These are phyloP conservation scores for Afroboletus lepidellus DNA, from an alignment of 1,284 basidiomycete species.

Conservation along the genomic window DNA sequence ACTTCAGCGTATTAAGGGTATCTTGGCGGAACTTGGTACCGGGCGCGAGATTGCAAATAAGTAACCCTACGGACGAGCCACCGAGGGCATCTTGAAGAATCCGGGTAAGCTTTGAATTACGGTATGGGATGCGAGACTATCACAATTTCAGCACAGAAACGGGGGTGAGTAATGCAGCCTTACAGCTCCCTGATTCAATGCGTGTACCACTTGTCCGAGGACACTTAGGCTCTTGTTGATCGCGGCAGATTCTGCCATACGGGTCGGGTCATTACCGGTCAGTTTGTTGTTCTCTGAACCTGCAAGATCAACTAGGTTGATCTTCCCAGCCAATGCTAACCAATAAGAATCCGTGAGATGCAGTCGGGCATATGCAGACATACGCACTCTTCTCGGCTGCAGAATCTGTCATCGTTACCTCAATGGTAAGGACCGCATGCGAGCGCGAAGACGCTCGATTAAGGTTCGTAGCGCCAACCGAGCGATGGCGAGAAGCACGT, in stretches of 20 bases:
- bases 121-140: slow-evolving; percentile 79
- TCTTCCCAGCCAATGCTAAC: slow-evolving; percentile 64
- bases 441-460: slow-evolving; percentile 80
- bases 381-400: slow-evolving; percentile 48
- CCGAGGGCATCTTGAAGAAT: slow-evolving; percentile 84
- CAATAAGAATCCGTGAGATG: not conserved
- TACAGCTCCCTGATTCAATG: slow-evolving; percentile 71
- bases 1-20: slow-evolving; percentile 84
- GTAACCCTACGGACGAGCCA: slow-evolving; percentile 68
- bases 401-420: slow-evolving; percentile 53
- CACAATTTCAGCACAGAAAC: slow-evolving; percentile 1
- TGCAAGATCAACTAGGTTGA: slow-evolving; percentile 83
- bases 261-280: slow-evolving; percentile 76
- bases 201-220: slow-evolving; percentile 81
- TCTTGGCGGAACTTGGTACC: slow-evolving; percentile 77
- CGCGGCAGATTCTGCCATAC: slow-evolving; percentile 80
- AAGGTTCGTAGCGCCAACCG: slow-evolving; percentile 80
- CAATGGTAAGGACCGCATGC: slow-evolving; percentile 77
- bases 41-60: slow-evolving; percentile 84
- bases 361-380: not conserved
- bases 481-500: slow-evolving; percentile 67
- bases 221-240: slow-evolving; percentile 85
- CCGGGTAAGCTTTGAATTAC: slow-evolving; percentile 80
- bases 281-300: slow-evolving; percentile 89
- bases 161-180: slow-evolving; percentile 23